Conservation (phyloP, 2,329 filamentous ascomycete genomes). For the Arthrobotrys sinensis region DNA sequence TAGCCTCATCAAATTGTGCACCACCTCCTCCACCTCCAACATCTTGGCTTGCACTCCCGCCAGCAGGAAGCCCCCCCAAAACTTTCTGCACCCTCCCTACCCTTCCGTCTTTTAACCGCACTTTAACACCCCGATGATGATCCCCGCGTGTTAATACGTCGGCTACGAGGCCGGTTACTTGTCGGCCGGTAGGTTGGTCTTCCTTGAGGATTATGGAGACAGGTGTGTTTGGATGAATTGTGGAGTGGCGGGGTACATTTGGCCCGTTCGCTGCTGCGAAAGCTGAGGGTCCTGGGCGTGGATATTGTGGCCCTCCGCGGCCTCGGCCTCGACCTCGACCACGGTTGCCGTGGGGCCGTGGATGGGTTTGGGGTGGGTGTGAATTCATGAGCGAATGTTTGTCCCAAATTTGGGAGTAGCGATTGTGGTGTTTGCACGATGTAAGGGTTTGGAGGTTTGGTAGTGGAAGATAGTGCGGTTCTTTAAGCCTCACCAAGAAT, state of each 20-base stretch:
- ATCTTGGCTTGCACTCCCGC: conserved; percentile 21
- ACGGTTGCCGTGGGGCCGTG: not conserved
- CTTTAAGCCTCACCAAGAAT: not conserved
- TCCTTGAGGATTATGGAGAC: conserved; percentile 83
- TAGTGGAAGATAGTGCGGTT: not conserved
- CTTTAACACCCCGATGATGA: conserved; percentile 84
- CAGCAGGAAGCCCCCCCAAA: conserved; percentile 64
- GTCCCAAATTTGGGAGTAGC: not conserved
- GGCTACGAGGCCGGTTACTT: conserved; percentile 77
- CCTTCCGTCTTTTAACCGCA: conserved; percentile 79
- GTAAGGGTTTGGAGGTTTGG: not conserved
- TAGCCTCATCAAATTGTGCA: conserved; percentile 6
- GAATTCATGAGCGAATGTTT: conserved; percentile 8
- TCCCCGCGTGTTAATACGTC: conserved; percentile 81
- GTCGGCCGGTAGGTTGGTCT: conserved; percentile 81
- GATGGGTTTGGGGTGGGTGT: not conserved
- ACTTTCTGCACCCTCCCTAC: conserved; percentile 82
- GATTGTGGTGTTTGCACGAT: not conserved
- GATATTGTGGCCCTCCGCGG: conserved; percentile 55
- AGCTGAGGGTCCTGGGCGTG: conserved; percentile 64
- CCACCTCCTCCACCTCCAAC: conserved; percentile 21
- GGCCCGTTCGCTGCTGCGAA: conserved; percentile 64
- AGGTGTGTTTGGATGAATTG: conserved; percentile 75
- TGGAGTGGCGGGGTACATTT: conserved; percentile 69
- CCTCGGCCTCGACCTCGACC: conserved; percentile 5